Evolutionary conservation across 164 flowering plant genomes (phyloP).

Genomic region (Sedum album): DNA sequence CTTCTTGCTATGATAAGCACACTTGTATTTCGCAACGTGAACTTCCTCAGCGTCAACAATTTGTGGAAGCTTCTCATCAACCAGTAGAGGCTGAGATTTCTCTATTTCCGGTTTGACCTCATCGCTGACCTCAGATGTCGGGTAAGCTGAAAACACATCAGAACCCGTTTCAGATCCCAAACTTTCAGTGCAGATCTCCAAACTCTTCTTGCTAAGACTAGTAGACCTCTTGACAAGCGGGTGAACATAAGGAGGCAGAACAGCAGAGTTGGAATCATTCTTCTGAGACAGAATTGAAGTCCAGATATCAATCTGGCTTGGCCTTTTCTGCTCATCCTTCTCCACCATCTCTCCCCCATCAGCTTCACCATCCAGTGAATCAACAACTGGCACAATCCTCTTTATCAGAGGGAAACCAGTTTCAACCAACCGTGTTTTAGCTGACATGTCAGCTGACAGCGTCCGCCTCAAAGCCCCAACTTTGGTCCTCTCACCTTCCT

Average conservation of each 20-base stretch:
- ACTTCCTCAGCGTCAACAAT: not conserved
- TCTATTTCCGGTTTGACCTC: not conserved
- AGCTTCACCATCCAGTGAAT: not conserved
- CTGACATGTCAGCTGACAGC: conserved; percentile 8
- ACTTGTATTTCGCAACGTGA: conserved; percentile 3
- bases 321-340: not conserved
- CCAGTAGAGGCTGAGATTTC: not conserved
- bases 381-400: not conserved
- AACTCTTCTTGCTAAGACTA: conserved; percentile 6
- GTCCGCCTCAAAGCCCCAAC: conserved; percentile 5
- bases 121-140: not conserved
- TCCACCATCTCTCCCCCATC: not conserved
- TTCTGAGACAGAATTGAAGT: conserved; percentile 9
- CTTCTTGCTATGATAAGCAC: conserved; percentile 2
- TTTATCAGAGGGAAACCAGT: not conserved
- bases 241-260: conserved; percentile 9
- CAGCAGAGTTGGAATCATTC: not conserved
- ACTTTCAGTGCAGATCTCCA: conserved; percentile 13
- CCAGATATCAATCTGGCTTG: conserved; percentile 10
- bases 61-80: not conserved
- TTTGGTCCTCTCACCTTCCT: not conserved
- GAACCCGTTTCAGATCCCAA: conserved; percentile 11
- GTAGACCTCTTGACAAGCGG: conserved; percentile 10
- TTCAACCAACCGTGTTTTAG: not conserved
- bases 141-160: conserved; percentile 8